Evolutionary conservation across 768 basidiomycete genomes (phyloP).

Genomic region (Fomitopsis serialis): DNA sequence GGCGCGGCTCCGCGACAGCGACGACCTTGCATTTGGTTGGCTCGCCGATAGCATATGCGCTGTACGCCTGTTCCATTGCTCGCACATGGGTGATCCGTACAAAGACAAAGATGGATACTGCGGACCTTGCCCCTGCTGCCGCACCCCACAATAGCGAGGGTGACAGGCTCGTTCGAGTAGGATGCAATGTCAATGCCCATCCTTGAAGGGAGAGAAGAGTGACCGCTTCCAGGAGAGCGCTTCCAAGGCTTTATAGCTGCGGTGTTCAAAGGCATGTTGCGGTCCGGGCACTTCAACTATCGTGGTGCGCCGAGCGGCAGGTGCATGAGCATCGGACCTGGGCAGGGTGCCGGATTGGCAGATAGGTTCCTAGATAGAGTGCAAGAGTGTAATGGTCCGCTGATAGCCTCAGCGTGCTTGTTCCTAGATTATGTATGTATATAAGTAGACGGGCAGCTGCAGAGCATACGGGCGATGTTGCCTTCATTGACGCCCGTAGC

Average conservation of each 20-base stretch:
- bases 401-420: too few relatives aligned
- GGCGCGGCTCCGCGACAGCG: conserved; percentile 80
- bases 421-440: too few relatives aligned
- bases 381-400: too few relatives aligned
- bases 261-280: neutral
- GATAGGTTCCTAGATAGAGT: too few relatives aligned
- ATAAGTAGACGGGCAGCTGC: too few relatives aligned
- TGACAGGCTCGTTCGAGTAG: conserved; percentile 40
- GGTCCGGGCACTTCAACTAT: neutral
- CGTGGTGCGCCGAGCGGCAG: neutral
- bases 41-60: conserved; percentile 49
- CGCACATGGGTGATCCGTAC: neutral
- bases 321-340: neutral
- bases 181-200: conserved; percentile 19
- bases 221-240: neutral
- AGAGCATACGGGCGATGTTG: too few relatives aligned
- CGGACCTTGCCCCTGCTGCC: conserved; percentile 76
- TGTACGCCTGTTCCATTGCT: conserved; percentile 45
- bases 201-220: neutral
- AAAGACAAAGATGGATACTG: neutral
- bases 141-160: conserved; percentile 75
- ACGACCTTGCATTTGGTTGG: conserved; percentile 72
- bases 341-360: too few relatives aligned
- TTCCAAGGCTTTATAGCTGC: neutral
- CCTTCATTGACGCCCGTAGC: too few relatives aligned